Percentiles rank a stretch among this genome's conserved stretches.
Conservation (phyloP, 805 yeast genomes). For the Hanseniaspora nectarophila region DNA sequence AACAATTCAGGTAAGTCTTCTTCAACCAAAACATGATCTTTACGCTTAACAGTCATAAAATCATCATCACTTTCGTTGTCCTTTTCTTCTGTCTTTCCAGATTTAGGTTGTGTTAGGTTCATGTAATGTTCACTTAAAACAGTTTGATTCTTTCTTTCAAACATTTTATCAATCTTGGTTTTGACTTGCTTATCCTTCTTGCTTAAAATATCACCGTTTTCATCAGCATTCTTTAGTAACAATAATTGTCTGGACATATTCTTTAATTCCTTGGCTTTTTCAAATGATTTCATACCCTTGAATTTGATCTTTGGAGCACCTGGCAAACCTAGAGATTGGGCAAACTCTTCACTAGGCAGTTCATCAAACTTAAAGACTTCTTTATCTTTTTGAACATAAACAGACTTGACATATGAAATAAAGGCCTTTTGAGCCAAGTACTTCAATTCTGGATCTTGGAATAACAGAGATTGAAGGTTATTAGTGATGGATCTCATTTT, state of each 20-base stretch:
- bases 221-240: constrained; percentile 44
- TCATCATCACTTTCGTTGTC: constrained; percentile 42
- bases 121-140: constrained; percentile 81
- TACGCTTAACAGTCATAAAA: constrained; percentile 69
- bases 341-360: constrained; percentile 71
- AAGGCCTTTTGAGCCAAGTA: constrained; percentile 93
- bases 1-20: constrained; percentile 51
- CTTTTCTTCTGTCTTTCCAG: constrained; percentile 35
- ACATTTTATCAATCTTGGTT: constrained; percentile 91
- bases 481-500: constrained; percentile 62
- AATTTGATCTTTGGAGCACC: constrained; percentile 91
- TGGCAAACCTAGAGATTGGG: constrained; percentile 81
- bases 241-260: constrained; percentile 65
- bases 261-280: constrained; percentile 54
- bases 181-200: constrained; percentile 32
- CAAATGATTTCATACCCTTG: constrained; percentile 35
- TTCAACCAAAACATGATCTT: constrained; percentile 57
- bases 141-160: constrained; percentile 85
- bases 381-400: constrained; percentile 77
- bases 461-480: constrained; percentile 80
- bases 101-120: constrained; percentile 47
- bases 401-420: constrained; percentile 76
- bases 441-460: constrained; percentile 81
- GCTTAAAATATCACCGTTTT: constrained; percentile 47
- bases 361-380: constrained; percentile 68